These are phyloP conservation scores for Leptographium galeiforme DNA, from an alignment of 2,329 filamentous ascomycete genomes.

Conservation along the genomic window DNA sequence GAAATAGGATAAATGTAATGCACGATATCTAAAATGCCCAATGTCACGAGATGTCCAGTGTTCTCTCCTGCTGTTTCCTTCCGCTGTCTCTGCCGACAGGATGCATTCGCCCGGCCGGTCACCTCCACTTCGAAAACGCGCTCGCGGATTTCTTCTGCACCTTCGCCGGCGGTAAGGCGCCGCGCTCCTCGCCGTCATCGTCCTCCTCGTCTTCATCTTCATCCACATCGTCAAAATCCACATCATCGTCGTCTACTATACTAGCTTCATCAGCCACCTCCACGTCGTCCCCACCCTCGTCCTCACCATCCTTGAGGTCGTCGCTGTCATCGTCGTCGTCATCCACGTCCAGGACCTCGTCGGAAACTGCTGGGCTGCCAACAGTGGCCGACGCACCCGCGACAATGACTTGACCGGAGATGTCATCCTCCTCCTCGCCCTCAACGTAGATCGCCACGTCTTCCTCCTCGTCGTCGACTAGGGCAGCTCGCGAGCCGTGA, in stretches of 20 bases:
- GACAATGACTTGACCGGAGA: conserved; percentile 19
- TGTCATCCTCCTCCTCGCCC: conserved; percentile 8
- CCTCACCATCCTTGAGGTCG: conserved; percentile 51
- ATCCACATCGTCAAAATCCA: conserved; percentile 60
- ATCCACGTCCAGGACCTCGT: conserved; percentile 37
- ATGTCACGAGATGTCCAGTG: not conserved
- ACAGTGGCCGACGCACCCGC: conserved; percentile 18
- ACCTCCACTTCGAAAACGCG: conserved; percentile 19
- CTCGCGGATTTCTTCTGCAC: conserved; percentile 18
- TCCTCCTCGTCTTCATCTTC: conserved; percentile 19
- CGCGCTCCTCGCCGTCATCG: not conserved
- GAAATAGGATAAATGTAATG: not conserved
- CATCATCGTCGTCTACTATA: conserved; percentile 23
- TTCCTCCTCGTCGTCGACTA: conserved; percentile 46
- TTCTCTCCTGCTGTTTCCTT: not conserved
- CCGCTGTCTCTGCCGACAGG: too few species aligned
- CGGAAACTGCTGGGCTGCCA: not conserved
- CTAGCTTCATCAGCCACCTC: conserved; percentile 20
- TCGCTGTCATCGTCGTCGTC: conserved; percentile 84
- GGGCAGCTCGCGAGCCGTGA: conserved; percentile 21
- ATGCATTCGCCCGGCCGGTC: not conserved
- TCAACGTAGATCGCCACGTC: conserved; percentile 22
- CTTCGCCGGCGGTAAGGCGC: conserved; percentile 18
- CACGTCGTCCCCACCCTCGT: conserved; percentile 65
- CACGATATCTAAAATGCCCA: not conserved